These are phyloP conservation scores for Exophiala dermatitidis DNA, from an alignment of 2,329 filamentous ascomycete genomes.

Conservation along the genomic window DNA sequence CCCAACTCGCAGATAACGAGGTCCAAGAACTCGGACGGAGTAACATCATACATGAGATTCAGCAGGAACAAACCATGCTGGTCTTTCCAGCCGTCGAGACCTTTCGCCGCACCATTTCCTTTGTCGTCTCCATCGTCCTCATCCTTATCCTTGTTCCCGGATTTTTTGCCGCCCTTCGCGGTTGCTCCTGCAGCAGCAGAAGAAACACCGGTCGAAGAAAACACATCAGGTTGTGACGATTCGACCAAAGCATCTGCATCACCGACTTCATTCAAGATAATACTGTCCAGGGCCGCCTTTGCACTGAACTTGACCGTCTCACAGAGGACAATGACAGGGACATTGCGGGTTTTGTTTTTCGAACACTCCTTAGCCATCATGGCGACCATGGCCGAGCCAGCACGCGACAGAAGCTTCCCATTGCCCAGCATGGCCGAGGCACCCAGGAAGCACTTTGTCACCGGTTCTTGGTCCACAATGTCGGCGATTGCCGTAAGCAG, in stretches of 20 bases:
- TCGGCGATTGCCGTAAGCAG: constrained; percentile 71
- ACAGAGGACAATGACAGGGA: constrained; percentile 81
- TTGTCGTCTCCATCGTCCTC: constrained; percentile 23
- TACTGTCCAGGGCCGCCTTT: constrained; percentile 80
- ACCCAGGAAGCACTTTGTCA: constrained; percentile 70
- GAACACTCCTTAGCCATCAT: constrained; percentile 64
- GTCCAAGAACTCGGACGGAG: constrained; percentile 75
- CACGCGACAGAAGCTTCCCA: constrained; percentile 77
- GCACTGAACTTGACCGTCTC: constrained; percentile 94
- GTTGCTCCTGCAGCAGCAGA: constrained; percentile 17
- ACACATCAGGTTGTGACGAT: constrained; percentile 11
- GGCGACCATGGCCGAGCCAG: constrained; percentile 80
- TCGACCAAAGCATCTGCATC: constrained; percentile 59
- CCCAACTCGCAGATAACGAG: constrained; percentile 90
- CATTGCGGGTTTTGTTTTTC: constrained; percentile 45
- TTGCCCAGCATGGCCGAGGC: constrained; percentile 96
- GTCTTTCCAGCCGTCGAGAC: constrained; percentile 51
- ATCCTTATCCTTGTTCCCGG: constrained; percentile 30
- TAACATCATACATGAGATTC: constrained; percentile 86
- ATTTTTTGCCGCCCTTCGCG: constrained; percentile 15
- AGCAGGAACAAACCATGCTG: constrained; percentile 55
- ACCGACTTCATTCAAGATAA: constrained; percentile 89
- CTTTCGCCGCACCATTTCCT: constrained; percentile 25
- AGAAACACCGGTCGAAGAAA: constrained; percentile 28
- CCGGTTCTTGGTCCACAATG: constrained; percentile 54